A percentile compares a stretch with the other conserved stretches of the same genome.
Conservation (phyloP, 2,329 filamentous ascomycete species). For the Pestalotiopsis fici region DNA sequence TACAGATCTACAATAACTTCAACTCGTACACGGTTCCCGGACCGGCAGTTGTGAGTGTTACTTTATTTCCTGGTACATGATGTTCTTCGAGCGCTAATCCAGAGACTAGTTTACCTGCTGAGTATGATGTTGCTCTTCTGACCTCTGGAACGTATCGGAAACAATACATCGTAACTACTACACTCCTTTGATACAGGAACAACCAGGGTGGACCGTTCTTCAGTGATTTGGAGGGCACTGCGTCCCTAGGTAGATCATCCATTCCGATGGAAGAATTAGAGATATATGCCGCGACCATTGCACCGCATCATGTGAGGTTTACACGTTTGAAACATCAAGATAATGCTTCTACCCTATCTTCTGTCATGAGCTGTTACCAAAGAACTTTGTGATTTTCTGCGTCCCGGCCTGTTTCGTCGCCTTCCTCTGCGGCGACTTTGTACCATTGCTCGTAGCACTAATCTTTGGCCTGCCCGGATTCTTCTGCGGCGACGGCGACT, state of each 20-base stretch:
- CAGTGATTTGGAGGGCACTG: background rate
- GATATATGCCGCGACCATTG: no score
- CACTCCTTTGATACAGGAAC: no score
- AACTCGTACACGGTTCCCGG: constrained; percentile 9
- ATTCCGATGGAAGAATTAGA: no score
- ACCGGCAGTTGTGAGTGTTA: constrained; percentile 1
- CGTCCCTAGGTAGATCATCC: background rate
- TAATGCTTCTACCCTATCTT: background rate
- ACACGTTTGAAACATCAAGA: no score
- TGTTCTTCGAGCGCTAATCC: background rate
- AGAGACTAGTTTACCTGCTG: constrained; percentile 1
- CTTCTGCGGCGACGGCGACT: constrained; percentile 21
- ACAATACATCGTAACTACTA: no score
- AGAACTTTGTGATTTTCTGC: constrained; percentile 50
- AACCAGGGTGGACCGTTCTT: no score
- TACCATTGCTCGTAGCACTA: constrained; percentile 42
- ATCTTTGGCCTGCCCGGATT: constrained; percentile 28
- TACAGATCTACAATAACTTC: constrained; percentile 10
- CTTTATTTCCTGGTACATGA: background rate
- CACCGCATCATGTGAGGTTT: no score
- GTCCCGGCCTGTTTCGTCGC: constrained; percentile 29
- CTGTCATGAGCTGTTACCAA: constrained; percentile 39
- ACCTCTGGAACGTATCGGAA: no score
- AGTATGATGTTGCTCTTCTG: no score
- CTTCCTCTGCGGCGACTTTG: constrained; percentile 32